These are phyloP conservation scores for Malus hybrid DNA, from an alignment of 331 rosid species.

Conservation along the genomic window DNA sequence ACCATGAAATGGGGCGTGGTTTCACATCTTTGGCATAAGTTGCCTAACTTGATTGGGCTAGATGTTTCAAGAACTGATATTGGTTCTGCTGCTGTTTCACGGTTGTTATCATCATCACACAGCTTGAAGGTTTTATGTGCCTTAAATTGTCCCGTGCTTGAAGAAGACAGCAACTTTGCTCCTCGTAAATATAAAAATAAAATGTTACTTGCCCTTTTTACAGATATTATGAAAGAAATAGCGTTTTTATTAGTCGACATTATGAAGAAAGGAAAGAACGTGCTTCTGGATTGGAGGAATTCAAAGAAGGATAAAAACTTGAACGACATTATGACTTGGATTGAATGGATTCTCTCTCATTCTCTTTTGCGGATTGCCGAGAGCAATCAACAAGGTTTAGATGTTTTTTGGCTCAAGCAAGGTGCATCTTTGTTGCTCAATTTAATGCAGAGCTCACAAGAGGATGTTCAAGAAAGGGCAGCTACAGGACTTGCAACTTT, in stretches of 20 bases:
- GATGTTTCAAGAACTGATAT: constrained; percentile 96
- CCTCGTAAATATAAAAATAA: constrained; percentile 66
- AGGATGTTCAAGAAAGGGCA: constrained; percentile 99
- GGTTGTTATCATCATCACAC: constrained; percentile 63
- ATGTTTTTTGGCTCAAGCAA: constrained; percentile 87
- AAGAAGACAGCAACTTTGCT: constrained; percentile 59
- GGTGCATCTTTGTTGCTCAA: constrained; percentile 89
- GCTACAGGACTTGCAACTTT: constrained; percentile 99
- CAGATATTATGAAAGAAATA: constrained; percentile 76
- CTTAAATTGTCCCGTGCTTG: constrained; percentile 78
- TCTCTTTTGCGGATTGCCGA: constrained; percentile 92
- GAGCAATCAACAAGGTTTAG: constrained; percentile 88
- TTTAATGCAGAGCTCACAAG: constrained; percentile 93
- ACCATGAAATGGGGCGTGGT: constrained; percentile 82
- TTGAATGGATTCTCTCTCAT: constrained; percentile 98
- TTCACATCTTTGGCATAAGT: constrained; percentile 81
- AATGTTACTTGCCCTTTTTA: constrained; percentile 65
- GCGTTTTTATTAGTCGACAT: constrained; percentile 63
- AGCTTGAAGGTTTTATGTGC: constrained; percentile 81
- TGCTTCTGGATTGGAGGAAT: constrained; percentile 85
- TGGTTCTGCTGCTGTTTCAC: constrained; percentile 62
- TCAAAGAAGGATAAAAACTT: constrained; percentile 49
- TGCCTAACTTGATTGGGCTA: constrained; percentile 74
- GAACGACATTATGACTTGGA: constrained; percentile 84
- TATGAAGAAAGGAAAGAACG: constrained; percentile 54